Percentiles rank a stretch among this genome's conserved stretches.
phyloP scores from a whole-genome alignment of 192 early-diverging fungal genomes.

The Hyaloraphidium curvatum region DNA sequence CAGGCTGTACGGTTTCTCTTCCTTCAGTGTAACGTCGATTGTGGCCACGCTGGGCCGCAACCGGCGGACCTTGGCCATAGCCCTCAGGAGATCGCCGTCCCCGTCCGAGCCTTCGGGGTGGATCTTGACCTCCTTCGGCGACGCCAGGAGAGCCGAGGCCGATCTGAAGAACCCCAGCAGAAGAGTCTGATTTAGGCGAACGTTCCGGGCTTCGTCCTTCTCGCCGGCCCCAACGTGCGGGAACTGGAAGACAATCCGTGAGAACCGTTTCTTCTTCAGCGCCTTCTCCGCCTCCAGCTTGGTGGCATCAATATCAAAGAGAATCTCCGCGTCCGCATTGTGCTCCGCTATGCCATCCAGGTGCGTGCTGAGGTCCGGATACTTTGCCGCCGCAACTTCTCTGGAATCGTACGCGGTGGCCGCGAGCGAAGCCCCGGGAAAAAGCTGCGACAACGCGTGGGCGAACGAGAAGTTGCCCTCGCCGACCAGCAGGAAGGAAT shows the following conservation, averaged over 20 bases:
- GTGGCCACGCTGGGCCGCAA: conserved; percentile 19
- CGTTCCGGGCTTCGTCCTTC: conserved; percentile 78
- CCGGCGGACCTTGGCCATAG: not conserved
- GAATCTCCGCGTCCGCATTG: conserved; percentile 37
- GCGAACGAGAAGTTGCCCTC: conserved; percentile 90
- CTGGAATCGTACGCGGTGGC: conserved; percentile 65
- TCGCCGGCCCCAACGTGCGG: conserved; percentile 81
- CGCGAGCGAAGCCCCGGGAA: conserved; percentile 32
- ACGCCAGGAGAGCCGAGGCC: conserved; percentile 28
- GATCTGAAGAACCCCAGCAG: conserved; percentile 41
- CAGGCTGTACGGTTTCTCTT: conserved; percentile 61
- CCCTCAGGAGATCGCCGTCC: not conserved
- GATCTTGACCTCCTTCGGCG: conserved; percentile 3
- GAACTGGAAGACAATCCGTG: conserved; percentile 87
- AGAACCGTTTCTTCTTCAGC: conserved; percentile 39
- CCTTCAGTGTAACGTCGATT: conserved; percentile 72
- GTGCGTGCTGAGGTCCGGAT: conserved; percentile 46
- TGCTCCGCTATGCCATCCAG: conserved; percentile 31
- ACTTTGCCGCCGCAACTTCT: conserved; percentile 48
- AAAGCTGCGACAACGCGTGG: conserved; percentile 32
- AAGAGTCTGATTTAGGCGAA: conserved; percentile 54
- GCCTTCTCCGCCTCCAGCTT: conserved; percentile 31
- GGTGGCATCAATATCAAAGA: conserved; percentile 66
- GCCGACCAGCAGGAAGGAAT: conserved; percentile 55
- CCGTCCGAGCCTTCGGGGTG: not conserved